Evolutionary conservation across 495 filamentous ascomycete species (phyloP), one percentile per base, ranked within the genome.

Genomic region (Hypoxylon lienhwacheense): DNA sequence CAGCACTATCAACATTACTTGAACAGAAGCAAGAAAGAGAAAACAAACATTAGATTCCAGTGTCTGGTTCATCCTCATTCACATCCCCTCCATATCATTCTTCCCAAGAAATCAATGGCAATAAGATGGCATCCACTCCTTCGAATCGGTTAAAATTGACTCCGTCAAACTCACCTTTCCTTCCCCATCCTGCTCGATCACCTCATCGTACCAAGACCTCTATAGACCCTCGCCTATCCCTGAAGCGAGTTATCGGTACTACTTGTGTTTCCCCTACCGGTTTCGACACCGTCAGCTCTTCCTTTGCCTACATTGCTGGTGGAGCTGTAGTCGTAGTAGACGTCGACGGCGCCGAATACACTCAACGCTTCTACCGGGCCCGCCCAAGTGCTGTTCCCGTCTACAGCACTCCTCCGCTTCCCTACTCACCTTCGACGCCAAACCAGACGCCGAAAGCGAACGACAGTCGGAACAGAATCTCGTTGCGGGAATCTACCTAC

Each of bases 321-420:
- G 92, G 90, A 10, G 88, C 89, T n/a, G 93, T 88, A 12, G 89
- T 98, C 0, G 80, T 97, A n/a, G 87, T 89, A 6, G 82, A 87
- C 51, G 72, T 96, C 19, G 85, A 90, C 47, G 85, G 87, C 29
- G 77, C 88, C 20, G 80, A 82, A 25, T 78, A 90, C 52, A 82
- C 77, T 34, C 95, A 98, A 67, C 84, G 90, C 40, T 95, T 97
- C 68, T 97, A 90, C 72, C 79, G 90, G 68, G 95, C 91, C 22
- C 80, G 88, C 36, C 93, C 93, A 7, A 87, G 86, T 16, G 85
- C 86, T 8, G 73, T 83, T 28, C 85, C 89, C 35, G 69, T 88
- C 44, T 86, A 72, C 49, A 54, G 61, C 10, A 68, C 73, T 14
- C 69, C 74, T n/a, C 49, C 70, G 34, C 58, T 68, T 35, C 54